Base-by-base conservation (phyloP, 305 asterid species). In the Rubia balearica region DNA sequence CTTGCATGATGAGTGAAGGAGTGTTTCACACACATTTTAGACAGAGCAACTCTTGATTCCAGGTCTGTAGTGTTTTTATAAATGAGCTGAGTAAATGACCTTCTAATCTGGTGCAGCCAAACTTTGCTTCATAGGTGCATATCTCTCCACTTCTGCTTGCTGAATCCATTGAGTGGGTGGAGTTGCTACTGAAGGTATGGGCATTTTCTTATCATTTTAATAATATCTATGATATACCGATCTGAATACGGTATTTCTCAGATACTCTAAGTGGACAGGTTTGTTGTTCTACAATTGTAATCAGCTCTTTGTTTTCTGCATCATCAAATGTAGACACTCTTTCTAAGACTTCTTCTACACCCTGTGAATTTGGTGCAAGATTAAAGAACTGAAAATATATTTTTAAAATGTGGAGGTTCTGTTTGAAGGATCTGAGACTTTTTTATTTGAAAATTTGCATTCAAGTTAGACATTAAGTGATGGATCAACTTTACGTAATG, bases 161-260 rank as follows among this genome's bases (percentile, higher is more conserved):
- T 5, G 21, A 57, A 14, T 74, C 77, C 41, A 21, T 30, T 8
- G 69, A 61, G 43, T 68, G 77, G 45, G 11, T 61, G 68, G 77
- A 74, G 10, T 70, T 74, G 63, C 57, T 74, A 3, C 69, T 74
- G 11, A 74, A 74, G 77, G 77, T 74, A 12, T 46, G 48, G 5
- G 8, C 45, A n/a, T 43, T 22, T 59, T 41, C 60, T 70, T 43
- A 11, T 55, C 24, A 36, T 30, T 42, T 45, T 10, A 64, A 16
- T 6, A 43, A n/a, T n/a, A n/a, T 19, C 60, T 53, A 53, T 53
- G 60, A 19, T 21, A 16, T 56, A 56, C 61, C 33, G 6, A 65
- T 42, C 27, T 65, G 17, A 17, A 19, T 21, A 41, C 9, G 3
- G 0, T 14, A 13, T 5, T 27, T 33, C 36, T 56, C 61, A 56